These are phyloP conservation scores for Populus tomentosa DNA, from an alignment of 441 rosid species.

Conservation along the genomic window DNA sequence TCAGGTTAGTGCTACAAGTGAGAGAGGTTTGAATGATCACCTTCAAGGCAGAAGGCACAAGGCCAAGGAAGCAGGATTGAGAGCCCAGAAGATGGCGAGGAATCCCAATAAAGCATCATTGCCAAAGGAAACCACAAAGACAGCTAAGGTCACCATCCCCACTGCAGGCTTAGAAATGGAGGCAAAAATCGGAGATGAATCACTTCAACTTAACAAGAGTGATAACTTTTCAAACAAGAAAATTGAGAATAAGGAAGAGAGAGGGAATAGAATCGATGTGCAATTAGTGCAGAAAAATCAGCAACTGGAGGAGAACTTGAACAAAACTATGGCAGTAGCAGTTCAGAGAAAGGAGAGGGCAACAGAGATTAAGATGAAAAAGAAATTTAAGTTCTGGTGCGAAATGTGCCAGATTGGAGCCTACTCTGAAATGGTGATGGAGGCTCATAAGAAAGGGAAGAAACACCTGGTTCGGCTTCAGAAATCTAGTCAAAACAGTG, in stretches of 20 bases:
- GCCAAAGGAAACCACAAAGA: constrained; percentile 8
- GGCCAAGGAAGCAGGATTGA: constrained; percentile 29
- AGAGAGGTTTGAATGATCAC: constrained; percentile 37
- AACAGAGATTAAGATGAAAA: constrained; percentile 9
- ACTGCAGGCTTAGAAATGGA: constrained; percentile 1
- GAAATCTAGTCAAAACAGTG: constrained; percentile 12
- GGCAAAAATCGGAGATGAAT: neutral
- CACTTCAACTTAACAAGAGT: neutral
- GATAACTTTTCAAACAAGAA: constrained; percentile 6
- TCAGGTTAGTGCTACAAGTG: constrained; percentile 33
- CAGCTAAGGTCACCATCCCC: neutral
- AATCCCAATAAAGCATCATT: neutral
- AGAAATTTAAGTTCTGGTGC: constrained; percentile 43
- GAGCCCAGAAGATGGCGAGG: constrained; percentile 19
- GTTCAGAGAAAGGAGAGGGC: constrained; percentile 10
- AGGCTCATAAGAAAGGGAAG: constrained; percentile 48
- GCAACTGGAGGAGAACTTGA: neutral
- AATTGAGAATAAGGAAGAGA: constrained; percentile 4
- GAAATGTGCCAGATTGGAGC: constrained; percentile 40
- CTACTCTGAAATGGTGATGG: constrained; percentile 31
- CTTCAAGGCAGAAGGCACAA: constrained; percentile 44
- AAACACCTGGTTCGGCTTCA: constrained; percentile 34
- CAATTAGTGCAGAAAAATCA: neutral
- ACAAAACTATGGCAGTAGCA: neutral
- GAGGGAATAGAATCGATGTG: constrained; percentile 3